A percentile compares a stretch with the other conserved stretches of the same genome.
These are phyloP conservation scores for Globisporangium takayamanum DNA, from an alignment of 352 stramenopile genomes.

Conservation along the genomic window DNA sequence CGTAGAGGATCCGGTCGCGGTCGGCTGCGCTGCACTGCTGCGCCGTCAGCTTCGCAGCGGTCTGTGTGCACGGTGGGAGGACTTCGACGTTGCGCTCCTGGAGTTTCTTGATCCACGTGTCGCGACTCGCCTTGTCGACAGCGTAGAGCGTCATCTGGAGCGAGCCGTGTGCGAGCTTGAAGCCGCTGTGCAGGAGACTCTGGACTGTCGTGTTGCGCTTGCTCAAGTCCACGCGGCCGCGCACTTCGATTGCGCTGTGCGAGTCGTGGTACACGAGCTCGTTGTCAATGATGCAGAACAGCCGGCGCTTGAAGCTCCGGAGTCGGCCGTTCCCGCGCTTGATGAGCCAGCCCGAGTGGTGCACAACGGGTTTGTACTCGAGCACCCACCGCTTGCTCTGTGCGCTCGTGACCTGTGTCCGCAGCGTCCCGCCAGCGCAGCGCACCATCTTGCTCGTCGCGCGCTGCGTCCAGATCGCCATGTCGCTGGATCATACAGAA, in stretches of 20 bases:
- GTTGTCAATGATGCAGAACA: conserved; percentile 84
- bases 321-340: conserved; percentile 66
- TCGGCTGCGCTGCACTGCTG: conserved; percentile 42
- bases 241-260: conserved; percentile 70
- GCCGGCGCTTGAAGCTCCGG: conserved; percentile 77
- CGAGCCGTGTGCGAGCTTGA: conserved; percentile 65
- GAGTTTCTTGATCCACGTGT: conserved; percentile 81
- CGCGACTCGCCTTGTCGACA: conserved; percentile 62
- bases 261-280: conserved; percentile 84
- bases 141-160: conserved; percentile 80
- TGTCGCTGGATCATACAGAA: conserved; percentile 35
- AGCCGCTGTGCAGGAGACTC: conserved; percentile 66
- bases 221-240: conserved; percentile 61
- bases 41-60: conserved; percentile 44
- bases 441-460: conserved; percentile 71
- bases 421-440: conserved; percentile 37
- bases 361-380: conserved; percentile 79
- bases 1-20: conserved; percentile 56
- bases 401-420: conserved; percentile 36
- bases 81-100: conserved; percentile 65
- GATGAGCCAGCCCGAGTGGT: conserved; percentile 84
- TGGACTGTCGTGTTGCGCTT: conserved; percentile 57
- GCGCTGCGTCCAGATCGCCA: conserved; percentile 76
- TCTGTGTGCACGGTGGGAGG: conserved; percentile 46
- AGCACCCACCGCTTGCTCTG: conserved; percentile 66